A percentile compares a stretch with the other conserved stretches of the same genome.
Conservation (phyloP, 768 basidiomycete genomes). For the Tulasnella sp. region DNA sequence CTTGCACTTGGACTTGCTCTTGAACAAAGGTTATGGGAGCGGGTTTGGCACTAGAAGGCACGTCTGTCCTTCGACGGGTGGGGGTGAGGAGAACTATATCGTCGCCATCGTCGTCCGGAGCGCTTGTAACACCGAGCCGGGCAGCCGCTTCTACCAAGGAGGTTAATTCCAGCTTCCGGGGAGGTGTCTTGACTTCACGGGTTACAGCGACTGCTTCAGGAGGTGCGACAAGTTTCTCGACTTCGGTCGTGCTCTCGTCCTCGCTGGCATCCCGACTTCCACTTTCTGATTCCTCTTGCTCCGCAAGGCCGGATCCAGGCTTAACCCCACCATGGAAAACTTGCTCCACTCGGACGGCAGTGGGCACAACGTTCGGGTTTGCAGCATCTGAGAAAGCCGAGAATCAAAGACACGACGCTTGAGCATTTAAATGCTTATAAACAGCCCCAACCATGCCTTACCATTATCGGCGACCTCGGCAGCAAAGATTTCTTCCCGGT, state of each 20-base stretch:
- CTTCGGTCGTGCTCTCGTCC: constrained; percentile 46
- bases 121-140: neutral
- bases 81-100: neutral
- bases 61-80: neutral
- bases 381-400: constrained; percentile 45
- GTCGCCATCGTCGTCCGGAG: neutral
- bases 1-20: neutral
- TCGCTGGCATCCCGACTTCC: constrained; percentile 45
- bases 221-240: constrained; percentile 54
- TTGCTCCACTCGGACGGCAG: constrained; percentile 65
- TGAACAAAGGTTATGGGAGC: neutral
- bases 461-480: constrained; percentile 48
- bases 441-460: constrained; percentile 16
- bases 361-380: constrained; percentile 62
- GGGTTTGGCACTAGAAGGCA: neutral
- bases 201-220: constrained; percentile 45
- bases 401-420: neutral
- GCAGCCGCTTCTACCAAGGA: constrained; percentile 4
- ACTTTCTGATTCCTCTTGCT: constrained; percentile 43
- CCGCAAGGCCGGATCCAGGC: constrained; percentile 43
- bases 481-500: constrained; percentile 47
- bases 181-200: constrained; percentile 43
- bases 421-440: neutral
- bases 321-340: constrained; percentile 56
- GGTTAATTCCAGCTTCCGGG: constrained; percentile 39